These are phyloP conservation scores for Medicago lupulina DNA, from an alignment of 306 rosid genomes.

Conservation along the genomic window DNA sequence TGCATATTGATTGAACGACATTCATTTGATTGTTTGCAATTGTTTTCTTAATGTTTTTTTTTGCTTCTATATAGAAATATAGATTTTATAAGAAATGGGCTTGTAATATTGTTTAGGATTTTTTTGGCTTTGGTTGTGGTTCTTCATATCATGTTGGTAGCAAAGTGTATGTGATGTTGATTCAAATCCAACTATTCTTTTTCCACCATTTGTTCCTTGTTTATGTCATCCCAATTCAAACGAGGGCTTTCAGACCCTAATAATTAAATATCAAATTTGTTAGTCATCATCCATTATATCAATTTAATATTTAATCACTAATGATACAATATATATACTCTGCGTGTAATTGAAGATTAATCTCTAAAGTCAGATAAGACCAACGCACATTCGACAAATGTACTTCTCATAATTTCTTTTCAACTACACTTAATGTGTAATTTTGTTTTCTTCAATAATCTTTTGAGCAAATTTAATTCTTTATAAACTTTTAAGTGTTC, in stretches of 20 bases:
- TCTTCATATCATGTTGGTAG: conserved; percentile 38
- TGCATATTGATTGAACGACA: conserved; percentile 49
- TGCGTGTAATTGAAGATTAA: no score
- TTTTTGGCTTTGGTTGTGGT: conserved; percentile 41
- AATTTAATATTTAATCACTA: no score
- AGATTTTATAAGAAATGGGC: conserved; percentile 46
- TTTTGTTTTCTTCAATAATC: no score
- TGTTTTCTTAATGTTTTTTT: conserved; percentile 60
- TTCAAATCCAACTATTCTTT: conserved; percentile 19
- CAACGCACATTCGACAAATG: no score
- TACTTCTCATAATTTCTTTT: no score
- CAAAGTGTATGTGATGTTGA: conserved; percentile 43
- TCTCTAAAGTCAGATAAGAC: no score
- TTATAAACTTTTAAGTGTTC: no score
- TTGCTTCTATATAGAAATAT: conserved; percentile 56
- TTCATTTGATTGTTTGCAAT: conserved; percentile 49
- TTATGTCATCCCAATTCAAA: conserved; percentile 6
- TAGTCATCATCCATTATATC: no score
- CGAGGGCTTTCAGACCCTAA: not conserved
- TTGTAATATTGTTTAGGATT: conserved; percentile 59
- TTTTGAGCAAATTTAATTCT: no score
- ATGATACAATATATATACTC: no score
- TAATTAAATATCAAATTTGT: no score
- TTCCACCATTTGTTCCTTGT: not conserved
- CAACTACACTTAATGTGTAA: no score